Percentiles rank a stretch among this genome's conserved stretches.
These are phyloP conservation scores for Cerioporus squamosus DNA, from an alignment of 1,284 basidiomycete species.

Conservation along the genomic window DNA sequence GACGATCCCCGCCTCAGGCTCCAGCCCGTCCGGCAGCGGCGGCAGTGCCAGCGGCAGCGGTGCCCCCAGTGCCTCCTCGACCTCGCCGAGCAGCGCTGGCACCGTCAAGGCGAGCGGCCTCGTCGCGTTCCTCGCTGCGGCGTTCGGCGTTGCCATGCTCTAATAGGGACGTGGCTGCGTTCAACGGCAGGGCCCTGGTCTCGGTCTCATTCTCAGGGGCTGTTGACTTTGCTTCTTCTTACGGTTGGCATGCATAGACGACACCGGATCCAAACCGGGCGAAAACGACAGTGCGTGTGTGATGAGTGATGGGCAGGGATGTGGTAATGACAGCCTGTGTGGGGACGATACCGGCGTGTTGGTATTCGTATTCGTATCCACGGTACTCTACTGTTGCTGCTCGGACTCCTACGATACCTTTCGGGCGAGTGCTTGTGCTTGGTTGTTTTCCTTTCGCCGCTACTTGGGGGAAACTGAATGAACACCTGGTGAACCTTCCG, in stretches of 20 bases:
- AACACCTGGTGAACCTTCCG: not conserved
- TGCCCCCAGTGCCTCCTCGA: not conserved
- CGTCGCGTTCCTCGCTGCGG: constrained; percentile 22
- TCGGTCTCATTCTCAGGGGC: not conserved
- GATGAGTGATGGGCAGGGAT: not conserved
- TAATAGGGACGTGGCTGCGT: too few relatives aligned
- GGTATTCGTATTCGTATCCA: not conserved
- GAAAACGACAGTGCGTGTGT: too few relatives aligned
- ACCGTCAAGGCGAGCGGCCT: constrained; percentile 14
- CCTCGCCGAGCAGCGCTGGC: constrained; percentile 10
- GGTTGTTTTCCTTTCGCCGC: not conserved
- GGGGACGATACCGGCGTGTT: not conserved
- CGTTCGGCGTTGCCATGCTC: constrained; percentile 24
- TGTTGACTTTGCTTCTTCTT: not conserved
- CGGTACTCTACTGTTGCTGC: not conserved
- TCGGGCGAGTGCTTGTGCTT: not conserved
- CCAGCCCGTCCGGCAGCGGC: constrained; percentile 4
- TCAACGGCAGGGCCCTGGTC: too few relatives aligned
- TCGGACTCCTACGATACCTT: not conserved
- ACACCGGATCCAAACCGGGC: too few relatives aligned
- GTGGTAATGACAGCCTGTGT: not conserved
- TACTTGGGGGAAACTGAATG: not conserved
- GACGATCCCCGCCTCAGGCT: constrained; percentile 15
- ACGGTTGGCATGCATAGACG: too few relatives aligned
- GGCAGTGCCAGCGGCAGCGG: constrained; percentile 14